These are phyloP conservation scores for Chlorella sorokiniana DNA, from an alignment of 139 green algal species.

Conservation along the genomic window DNA sequence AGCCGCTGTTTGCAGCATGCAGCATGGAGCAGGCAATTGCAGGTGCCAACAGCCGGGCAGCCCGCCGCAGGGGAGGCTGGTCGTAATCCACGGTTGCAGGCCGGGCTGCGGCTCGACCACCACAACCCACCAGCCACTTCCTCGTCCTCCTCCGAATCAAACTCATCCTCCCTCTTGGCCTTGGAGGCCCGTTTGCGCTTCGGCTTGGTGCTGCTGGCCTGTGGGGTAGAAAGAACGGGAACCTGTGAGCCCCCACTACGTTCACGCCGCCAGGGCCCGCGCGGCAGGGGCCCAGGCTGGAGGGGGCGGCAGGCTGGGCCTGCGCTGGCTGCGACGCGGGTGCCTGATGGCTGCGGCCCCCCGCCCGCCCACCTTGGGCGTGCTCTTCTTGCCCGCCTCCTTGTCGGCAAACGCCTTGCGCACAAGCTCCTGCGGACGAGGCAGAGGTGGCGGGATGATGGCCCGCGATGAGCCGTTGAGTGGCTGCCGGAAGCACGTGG, in stretches of 20 bases:
- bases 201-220: background rate
- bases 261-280: too few species aligned
- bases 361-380: slow-evolving; percentile 5
- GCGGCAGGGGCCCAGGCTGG: too few species aligned
- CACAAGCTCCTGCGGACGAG: background rate
- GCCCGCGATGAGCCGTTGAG: too few species aligned
- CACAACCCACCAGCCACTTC: background rate
- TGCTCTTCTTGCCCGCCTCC: background rate
- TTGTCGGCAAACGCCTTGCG: background rate
- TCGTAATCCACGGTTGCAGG: background rate
- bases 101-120: background rate
- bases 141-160: background rate
- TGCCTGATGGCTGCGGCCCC: too few species aligned
- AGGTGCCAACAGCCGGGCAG: too few species aligned
- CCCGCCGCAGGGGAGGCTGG: too few species aligned
- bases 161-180: background rate
- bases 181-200: background rate
- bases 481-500: background rate
- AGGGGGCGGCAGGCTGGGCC: too few species aligned
- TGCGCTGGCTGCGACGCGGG: too few species aligned
- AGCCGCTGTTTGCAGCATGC: too few species aligned
- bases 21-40: too few species aligned
- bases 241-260: too few species aligned
- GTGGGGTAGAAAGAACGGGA: background rate
- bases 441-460: background rate